A percentile compares a stretch with the other conserved stretches of the same genome.
These are phyloP conservation scores for Xylaria arbuscula DNA, from an alignment of 2,329 filamentous ascomycete genomes.

Conservation along the genomic window DNA sequence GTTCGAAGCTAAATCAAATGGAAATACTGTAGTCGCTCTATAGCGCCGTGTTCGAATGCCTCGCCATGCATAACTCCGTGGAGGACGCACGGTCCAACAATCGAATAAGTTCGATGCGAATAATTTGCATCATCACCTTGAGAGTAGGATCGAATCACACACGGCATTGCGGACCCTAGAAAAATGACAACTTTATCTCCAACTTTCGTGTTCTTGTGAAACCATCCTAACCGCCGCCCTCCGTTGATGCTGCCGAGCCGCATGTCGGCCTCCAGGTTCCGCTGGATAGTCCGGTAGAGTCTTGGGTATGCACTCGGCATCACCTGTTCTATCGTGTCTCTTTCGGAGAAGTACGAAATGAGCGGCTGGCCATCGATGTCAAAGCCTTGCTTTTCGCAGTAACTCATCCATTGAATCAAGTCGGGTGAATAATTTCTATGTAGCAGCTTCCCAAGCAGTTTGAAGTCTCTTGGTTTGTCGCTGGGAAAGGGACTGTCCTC, in stretches of 20 bases:
- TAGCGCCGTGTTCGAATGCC: neutral
- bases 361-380: neutral
- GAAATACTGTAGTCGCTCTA: neutral
- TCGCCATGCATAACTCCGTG: slow-evolving; percentile 10
- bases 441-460: slow-evolving; percentile 2
- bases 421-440: neutral
- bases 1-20: neutral
- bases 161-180: neutral
- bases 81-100: slow-evolving; percentile 5
- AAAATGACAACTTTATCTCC: slow-evolving; percentile 1
- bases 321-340: neutral
- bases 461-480: neutral
- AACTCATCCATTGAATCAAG: slow-evolving; percentile 16
- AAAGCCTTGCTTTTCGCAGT: neutral
- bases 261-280: neutral
- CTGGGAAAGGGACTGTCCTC: too few relatives aligned
- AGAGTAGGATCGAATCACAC: neutral
- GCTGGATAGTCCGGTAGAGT: neutral
- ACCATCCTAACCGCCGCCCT: slow-evolving; percentile 3
- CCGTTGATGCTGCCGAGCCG: neutral
- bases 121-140: too few relatives aligned
- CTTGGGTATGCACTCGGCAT: neutral
- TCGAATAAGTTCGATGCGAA: neutral
- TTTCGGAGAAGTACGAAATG: neutral
- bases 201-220: slow-evolving; percentile 4